Base-by-base conservation (phyloP, 495 filamentous ascomycete genomes). In the Aspergillus cavernicola region DNA sequence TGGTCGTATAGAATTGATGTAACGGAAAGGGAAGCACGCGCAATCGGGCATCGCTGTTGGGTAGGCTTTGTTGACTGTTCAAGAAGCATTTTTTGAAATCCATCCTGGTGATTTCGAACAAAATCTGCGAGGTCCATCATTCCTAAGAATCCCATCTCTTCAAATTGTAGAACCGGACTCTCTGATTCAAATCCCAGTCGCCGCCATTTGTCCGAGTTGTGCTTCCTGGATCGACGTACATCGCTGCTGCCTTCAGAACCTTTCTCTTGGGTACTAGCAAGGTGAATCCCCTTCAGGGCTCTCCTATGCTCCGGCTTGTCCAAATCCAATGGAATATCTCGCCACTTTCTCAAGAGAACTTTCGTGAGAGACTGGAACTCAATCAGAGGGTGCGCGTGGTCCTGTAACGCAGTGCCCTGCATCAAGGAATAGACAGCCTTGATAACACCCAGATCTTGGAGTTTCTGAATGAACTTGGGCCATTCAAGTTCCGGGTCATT, bases 51-150 rank as follows among this genome's bases (percentile, higher is more conserved):
- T 45, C 92, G 79, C 57, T 90, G 83, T 46, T 82, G 74, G 8
- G 79, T 48, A 6, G 86, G 79, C 62, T 84, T 83, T 11, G 85
- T 83, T 5, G 89, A 88, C 68, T 99, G 92, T 67, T 99, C 93
- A 20, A 96, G 73, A 31, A 99, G 77, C 57, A 92, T 71, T 68
- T 92, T 96, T 61, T 95, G 92, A 59, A 93, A 97, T 29, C 83
- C 83, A 65, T 97, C 90, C 62, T 96, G 89, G 57, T 95, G 83
- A 62, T 88, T 95, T 58, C 86, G 79, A 42, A 95, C 88, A 66
- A 88, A 99, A 67, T 97, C 91, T 6, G 89, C 91, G 61, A 97
- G 64, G 67, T 99, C 93, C 90, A 97, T 96, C 85, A 99, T 89
- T 18, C 95, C 93, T 36, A 99, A 69, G 64, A 92, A 97, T 2